A percentile compares a stretch with the other conserved stretches of the same genome.
phyloP scores from a whole-genome alignment of 768 basidiomycete species.

The Russula compacta region DNA sequence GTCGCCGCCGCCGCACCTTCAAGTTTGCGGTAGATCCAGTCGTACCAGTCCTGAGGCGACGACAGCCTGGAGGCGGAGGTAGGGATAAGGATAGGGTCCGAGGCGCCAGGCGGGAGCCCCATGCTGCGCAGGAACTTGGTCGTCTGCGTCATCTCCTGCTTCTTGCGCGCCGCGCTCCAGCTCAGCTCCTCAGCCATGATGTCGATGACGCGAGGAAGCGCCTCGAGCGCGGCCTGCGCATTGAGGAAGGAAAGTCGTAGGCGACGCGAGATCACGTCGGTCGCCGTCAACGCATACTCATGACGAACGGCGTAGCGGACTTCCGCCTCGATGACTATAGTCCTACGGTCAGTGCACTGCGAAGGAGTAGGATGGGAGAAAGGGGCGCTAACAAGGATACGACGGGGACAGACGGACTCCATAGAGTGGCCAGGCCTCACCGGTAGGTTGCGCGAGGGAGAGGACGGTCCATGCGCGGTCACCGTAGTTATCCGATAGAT shows the following conservation, averaged over 20 bases:
- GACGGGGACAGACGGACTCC: conserved; percentile 60
- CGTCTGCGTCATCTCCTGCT: conserved; percentile 48
- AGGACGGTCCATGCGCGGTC: conserved; percentile 96
- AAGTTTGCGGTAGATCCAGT: conserved; percentile 4
- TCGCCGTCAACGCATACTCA: conserved; percentile 89
- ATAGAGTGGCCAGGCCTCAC: conserved; percentile 77
- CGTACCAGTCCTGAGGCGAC: conserved; percentile 5
- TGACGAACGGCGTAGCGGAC: conserved; percentile 78
- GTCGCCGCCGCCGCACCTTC: background rate
- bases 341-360: background rate
- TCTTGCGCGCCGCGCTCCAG: conserved; percentile 58
- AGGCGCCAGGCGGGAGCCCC: conserved; percentile 53
- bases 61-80: background rate
- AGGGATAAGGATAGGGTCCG: background rate
- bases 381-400: conserved; percentile 58
- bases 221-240: conserved; percentile 71
- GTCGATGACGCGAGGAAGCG: conserved; percentile 80
- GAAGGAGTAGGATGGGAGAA: background rate
- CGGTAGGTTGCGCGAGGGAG: conserved; percentile 67
- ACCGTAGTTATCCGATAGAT: conserved; percentile 89
- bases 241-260: conserved; percentile 94
- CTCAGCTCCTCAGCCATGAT: conserved; percentile 82
- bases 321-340: conserved; percentile 81
- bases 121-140: conserved; percentile 70
- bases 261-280: conserved; percentile 88